These are phyloP conservation scores for Herpetomonas tarakana DNA, from an alignment of 208 protist genomes.

Conservation along the genomic window DNA sequence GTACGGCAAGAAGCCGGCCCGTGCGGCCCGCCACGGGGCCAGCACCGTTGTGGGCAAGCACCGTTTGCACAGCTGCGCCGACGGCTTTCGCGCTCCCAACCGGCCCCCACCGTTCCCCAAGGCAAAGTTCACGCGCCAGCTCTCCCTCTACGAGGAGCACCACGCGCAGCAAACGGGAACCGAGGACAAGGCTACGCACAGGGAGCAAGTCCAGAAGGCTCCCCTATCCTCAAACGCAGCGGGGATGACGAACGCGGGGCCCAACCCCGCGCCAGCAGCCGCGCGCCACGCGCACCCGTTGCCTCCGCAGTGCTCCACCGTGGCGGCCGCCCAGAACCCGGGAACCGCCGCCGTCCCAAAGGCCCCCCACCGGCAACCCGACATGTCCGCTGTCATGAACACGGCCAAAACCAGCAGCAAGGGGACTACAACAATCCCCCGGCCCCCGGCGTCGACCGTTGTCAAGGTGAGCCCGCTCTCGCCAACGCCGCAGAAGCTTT, in stretches of 20 bases:
- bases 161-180: not conserved
- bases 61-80: not conserved
- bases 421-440: too few species aligned
- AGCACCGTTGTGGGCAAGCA: constrained; percentile 4
- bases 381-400: not conserved
- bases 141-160: not conserved
- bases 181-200: not conserved
- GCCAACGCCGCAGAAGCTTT: not conserved
- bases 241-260: not conserved
- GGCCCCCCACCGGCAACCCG: not conserved
- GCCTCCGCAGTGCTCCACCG: not conserved
- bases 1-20: not conserved
- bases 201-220: not conserved
- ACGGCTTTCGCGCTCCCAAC: not conserved
- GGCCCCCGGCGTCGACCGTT: not conserved
- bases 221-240: not conserved
- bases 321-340: not conserved
- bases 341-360: not conserved
- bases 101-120: constrained; percentile 1
- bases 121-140: not conserved
- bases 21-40: not conserved
- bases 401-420: too few species aligned
- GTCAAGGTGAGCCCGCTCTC: not conserved
- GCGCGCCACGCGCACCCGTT: not conserved
- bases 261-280: not conserved